A percentile compares a stretch with the other conserved stretches of the same genome.
Evolutionary conservation across 176 grass and related monocot genomes (phyloP).

Genomic region (Areca catechu): DNA sequence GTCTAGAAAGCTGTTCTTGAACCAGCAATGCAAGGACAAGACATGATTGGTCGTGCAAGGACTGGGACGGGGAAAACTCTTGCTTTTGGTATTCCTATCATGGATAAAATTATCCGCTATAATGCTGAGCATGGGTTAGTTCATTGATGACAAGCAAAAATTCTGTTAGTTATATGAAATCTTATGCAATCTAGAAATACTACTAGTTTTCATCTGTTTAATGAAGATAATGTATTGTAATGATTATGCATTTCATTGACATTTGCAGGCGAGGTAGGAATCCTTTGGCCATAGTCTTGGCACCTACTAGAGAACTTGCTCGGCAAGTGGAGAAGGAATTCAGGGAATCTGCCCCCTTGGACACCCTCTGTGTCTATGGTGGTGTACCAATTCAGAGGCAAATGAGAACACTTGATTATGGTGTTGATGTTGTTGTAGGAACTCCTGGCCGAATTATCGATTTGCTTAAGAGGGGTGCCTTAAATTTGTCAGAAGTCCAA

Average conservation of each 20-base stretch:
- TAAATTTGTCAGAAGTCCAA: slow-evolving; percentile 50
- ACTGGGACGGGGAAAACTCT: slow-evolving; percentile 93
- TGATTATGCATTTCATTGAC: neutral
- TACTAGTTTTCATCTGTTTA: no score
- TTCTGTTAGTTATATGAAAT: no score
- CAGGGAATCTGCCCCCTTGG: slow-evolving; percentile 63
- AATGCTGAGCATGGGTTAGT: slow-evolving; percentile 87
- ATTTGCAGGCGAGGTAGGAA: slow-evolving; percentile 51
- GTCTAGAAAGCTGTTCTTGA: slow-evolving; percentile 83
- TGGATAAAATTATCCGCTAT: slow-evolving; percentile 67
- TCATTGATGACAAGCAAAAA: neutral
- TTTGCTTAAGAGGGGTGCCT: slow-evolving; percentile 60
- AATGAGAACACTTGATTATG: slow-evolving; percentile 79
- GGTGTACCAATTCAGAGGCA: slow-evolving; percentile 80
- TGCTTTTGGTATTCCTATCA: slow-evolving; percentile 96
- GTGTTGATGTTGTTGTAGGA: slow-evolving; percentile 87
- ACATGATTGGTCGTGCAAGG: slow-evolving; percentile 89
- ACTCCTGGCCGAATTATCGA: slow-evolving; percentile 91
- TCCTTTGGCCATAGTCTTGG: slow-evolving; percentile 78
- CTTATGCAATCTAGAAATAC: no score
- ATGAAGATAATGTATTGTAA: no score
- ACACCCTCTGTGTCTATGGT: slow-evolving; percentile 88
- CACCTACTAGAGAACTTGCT: slow-evolving; percentile 94
- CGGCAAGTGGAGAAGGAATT: slow-evolving; percentile 98
- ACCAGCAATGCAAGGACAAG: slow-evolving; percentile 90